Evolutionary conservation across 2,329 filamentous ascomycete genomes (phyloP).

Genomic region (Thermochaetoides dissita): DNA sequence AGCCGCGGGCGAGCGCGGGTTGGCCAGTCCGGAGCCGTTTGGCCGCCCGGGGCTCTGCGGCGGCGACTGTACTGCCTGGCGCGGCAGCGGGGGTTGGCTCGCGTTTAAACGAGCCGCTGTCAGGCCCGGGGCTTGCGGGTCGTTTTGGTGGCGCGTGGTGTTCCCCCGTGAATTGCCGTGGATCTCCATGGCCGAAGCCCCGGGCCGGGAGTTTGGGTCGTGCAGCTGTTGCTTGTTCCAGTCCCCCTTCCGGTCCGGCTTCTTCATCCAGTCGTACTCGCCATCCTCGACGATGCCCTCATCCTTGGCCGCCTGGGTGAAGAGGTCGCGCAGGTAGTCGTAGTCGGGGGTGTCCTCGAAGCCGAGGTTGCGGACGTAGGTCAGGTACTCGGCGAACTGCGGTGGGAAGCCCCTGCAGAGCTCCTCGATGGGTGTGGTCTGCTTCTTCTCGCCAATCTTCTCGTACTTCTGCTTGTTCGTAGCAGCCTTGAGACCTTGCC

Average conservation of each 20-base stretch:
- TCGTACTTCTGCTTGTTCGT: constrained; percentile 96
- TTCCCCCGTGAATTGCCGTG: constrained; percentile 58
- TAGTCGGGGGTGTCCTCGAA: constrained; percentile 99
- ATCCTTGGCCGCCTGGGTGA: constrained; percentile 91
- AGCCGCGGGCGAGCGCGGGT: constrained; percentile 46
- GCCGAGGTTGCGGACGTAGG: constrained; percentile 90
- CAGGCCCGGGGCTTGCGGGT: constrained; percentile 45
- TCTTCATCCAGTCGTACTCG: constrained; percentile 99
- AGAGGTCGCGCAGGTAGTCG: constrained; percentile 90
- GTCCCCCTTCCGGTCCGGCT: constrained; percentile 65
- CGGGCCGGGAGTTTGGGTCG: constrained; percentile 63
- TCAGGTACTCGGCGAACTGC: constrained; percentile 95
- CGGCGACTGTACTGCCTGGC: constrained; percentile 44
- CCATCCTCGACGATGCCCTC: constrained; percentile 91
- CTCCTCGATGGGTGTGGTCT: constrained; percentile 92
- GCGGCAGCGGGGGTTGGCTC: constrained; percentile 73
- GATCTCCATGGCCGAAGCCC: constrained; percentile 72
- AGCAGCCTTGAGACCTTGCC: constrained; percentile 60
- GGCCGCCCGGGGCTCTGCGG: constrained; percentile 55
- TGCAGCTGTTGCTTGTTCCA: constrained; percentile 61
- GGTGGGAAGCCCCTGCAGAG: constrained; percentile 92
- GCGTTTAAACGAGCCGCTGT: constrained; percentile 86
- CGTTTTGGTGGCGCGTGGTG: constrained; percentile 46
- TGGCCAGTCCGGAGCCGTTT: constrained; percentile 60
- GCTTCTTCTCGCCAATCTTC: constrained; percentile 99